These are phyloP conservation scores for Salvia splendens DNA, from an alignment of 257 asterid genomes.

Conservation along the genomic window DNA sequence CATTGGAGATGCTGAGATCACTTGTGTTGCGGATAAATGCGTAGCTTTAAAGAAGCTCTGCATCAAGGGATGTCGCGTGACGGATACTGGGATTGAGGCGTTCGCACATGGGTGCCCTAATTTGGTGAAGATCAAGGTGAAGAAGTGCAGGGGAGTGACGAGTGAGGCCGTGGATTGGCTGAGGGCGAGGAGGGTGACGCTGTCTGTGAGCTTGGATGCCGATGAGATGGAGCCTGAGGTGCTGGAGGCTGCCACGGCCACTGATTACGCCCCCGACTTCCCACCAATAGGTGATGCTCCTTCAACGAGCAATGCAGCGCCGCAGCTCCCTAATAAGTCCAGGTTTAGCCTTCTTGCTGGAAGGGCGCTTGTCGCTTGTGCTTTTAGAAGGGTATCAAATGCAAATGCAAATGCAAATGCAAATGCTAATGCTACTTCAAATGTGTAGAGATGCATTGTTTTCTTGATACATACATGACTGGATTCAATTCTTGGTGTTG, in stretches of 20 bases:
- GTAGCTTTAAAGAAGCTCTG: slow-evolving; percentile 77
- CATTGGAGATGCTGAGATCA: slow-evolving; percentile 74
- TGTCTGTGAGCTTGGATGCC: slow-evolving; percentile 67
- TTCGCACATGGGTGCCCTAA: slow-evolving; percentile 84
- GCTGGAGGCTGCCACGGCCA: slow-evolving; percentile 34
- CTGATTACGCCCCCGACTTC: no score
- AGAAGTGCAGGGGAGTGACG: slow-evolving; percentile 77
- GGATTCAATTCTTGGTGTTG: no score
- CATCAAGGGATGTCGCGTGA: slow-evolving; percentile 73
- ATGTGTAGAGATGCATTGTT: neutral
- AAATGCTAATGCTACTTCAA: slow-evolving; percentile 26
- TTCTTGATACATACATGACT: no score
- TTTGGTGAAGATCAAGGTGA: slow-evolving; percentile 81
- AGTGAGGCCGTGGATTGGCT: slow-evolving; percentile 66
- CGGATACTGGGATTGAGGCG: slow-evolving; percentile 73
- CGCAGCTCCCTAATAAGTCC: slow-evolving; percentile 17
- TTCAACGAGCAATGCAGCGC: slow-evolving; percentile 32
- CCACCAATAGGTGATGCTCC: neutral
- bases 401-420: no score
- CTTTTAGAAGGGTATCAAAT: slow-evolving; percentile 32
- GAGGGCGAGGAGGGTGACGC: slow-evolving; percentile 58
- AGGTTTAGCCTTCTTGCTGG: slow-evolving; percentile 33
- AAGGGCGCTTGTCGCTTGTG: slow-evolving; percentile 33
- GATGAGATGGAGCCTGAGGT: slow-evolving; percentile 50
- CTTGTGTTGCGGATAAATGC: slow-evolving; percentile 66